These are phyloP conservation scores for Trifolium fragiferum DNA, from an alignment of 306 rosid genomes.

Conservation along the genomic window DNA sequence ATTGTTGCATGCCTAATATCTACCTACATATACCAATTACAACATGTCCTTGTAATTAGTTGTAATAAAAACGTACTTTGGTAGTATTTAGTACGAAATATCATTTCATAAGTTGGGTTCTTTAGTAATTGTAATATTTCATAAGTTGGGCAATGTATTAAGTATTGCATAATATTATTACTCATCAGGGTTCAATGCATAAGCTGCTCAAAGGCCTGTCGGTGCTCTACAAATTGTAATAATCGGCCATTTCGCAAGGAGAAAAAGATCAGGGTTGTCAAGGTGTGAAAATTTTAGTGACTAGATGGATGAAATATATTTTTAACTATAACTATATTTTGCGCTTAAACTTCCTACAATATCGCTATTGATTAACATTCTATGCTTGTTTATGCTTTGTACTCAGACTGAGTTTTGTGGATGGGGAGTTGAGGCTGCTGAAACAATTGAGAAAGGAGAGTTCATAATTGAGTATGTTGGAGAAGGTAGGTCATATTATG, in stretches of 20 bases:
- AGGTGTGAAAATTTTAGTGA: slow-evolving; percentile 56
- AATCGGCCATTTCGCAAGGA: slow-evolving; percentile 96
- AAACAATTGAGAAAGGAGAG: slow-evolving; percentile 67
- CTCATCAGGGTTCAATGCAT: slow-evolving; percentile 85
- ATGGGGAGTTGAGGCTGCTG: slow-evolving; percentile 96
- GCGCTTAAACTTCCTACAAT: background rate
- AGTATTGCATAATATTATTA: slow-evolving; percentile 9
- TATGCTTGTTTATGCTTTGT: slow-evolving; percentile 11
- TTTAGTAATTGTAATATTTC: slow-evolving; percentile 24
- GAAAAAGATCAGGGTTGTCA: slow-evolving; percentile 74
- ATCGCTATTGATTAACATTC: slow-evolving; percentile 7
- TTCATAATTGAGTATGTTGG: slow-evolving; percentile 88
- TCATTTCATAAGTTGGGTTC: slow-evolving; percentile 15
- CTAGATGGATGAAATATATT: background rate
- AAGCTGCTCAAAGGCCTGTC: slow-evolving; percentile 94
- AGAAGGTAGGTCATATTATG: slow-evolving; percentile 69
- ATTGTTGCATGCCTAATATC: too few species aligned
- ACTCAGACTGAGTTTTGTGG: slow-evolving; percentile 89
- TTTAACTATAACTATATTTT: background rate
- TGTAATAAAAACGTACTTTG: background rate
- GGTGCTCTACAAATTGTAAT: slow-evolving; percentile 76
- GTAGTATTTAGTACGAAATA: background rate
- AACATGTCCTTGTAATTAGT: slow-evolving; percentile 16
- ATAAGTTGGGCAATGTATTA: slow-evolving; percentile 7
- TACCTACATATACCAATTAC: too few species aligned